Evolutionary conservation across 495 filamentous ascomycete genomes (phyloP).

Genomic region (Talaromyces proteolyticus): DNA sequence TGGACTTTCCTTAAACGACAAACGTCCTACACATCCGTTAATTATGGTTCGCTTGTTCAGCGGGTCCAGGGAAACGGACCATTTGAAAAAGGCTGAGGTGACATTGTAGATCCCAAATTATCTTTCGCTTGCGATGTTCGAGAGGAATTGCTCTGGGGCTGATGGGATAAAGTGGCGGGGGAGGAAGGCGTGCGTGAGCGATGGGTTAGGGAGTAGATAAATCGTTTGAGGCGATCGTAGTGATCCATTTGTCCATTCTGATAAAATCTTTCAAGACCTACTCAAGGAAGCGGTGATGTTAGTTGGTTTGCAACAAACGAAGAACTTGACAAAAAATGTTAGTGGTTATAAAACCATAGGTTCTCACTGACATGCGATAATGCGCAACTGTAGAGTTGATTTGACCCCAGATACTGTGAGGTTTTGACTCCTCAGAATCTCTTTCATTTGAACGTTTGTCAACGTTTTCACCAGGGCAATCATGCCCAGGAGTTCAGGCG

Average conservation of each 20-base stretch:
- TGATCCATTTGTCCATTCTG: conserved; percentile 25
- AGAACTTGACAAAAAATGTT: not conserved
- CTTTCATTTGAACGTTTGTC: conserved; percentile 67
- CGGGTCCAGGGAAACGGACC: conserved; percentile 14
- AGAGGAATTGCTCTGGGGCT: conserved; percentile 13
- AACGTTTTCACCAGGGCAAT: conserved; percentile 48
- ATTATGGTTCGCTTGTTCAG: not conserved
- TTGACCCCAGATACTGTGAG: conserved; percentile 77
- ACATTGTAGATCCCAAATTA: conserved; percentile 20
- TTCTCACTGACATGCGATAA: conserved; percentile 64
- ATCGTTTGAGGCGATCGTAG: conserved; percentile 17
- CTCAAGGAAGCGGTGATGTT: conserved; percentile 1
- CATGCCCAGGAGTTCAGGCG: conserved; percentile 30
- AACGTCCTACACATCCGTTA: conserved; percentile 23
- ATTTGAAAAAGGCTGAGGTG: conserved; percentile 27
- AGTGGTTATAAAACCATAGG: not conserved
- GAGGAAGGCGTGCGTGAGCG: conserved; percentile 19
- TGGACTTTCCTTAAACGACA: conserved; percentile 67
- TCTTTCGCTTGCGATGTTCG: conserved; percentile 21
- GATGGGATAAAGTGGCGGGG: conserved; percentile 9
- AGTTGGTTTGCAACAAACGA: conserved; percentile 6
- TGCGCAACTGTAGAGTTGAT: conserved; percentile 65
- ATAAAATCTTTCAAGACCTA: conserved; percentile 32
- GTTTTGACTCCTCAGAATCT: conserved; percentile 63
- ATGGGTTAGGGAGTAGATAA: not conserved